Evolutionary conservation across 1,284 basidiomycete genomes (phyloP).

Genomic region (Cutaneotrichosporon sp.): DNA sequence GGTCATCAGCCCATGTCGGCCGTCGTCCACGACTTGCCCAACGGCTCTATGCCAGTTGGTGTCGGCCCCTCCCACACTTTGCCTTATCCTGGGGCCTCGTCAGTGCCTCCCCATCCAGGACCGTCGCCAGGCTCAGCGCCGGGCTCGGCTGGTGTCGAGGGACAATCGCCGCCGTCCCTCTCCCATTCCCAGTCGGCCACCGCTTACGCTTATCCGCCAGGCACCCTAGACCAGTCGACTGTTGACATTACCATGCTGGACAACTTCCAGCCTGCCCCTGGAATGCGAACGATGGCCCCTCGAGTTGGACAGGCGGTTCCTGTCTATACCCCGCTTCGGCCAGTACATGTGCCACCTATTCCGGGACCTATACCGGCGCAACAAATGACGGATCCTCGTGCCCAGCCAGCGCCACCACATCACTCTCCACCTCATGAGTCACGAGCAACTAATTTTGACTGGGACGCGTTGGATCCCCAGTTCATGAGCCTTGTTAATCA

Average conservation of each 20-base stretch:
- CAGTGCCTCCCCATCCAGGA: too few relatives aligned
- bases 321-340: background rate
- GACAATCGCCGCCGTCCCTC: too few relatives aligned
- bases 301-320: background rate
- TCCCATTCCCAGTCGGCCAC: background rate
- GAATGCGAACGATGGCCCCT: constrained; percentile 1
- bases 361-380: background rate
- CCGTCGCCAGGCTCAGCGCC: too few relatives aligned
- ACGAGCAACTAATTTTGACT: constrained; percentile 23
- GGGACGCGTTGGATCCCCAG: constrained; percentile 32
- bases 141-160: too few relatives aligned
- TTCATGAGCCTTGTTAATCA: constrained; percentile 32
- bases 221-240: background rate
- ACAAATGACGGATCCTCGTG: background rate
- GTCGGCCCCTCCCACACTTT: too few relatives aligned
- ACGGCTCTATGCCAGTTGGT: too few relatives aligned
- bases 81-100: too few relatives aligned
- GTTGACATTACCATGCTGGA: constrained; percentile 4
- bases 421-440: background rate
- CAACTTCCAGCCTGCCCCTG: constrained; percentile 5
- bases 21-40: too few relatives aligned
- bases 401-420: background rate
- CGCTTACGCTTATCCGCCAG: background rate
- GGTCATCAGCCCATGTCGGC: too few relatives aligned
- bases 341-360: background rate